These are phyloP conservation scores for Quercus bicolor DNA, from an alignment of 306 rosid species.

Conservation along the genomic window DNA sequence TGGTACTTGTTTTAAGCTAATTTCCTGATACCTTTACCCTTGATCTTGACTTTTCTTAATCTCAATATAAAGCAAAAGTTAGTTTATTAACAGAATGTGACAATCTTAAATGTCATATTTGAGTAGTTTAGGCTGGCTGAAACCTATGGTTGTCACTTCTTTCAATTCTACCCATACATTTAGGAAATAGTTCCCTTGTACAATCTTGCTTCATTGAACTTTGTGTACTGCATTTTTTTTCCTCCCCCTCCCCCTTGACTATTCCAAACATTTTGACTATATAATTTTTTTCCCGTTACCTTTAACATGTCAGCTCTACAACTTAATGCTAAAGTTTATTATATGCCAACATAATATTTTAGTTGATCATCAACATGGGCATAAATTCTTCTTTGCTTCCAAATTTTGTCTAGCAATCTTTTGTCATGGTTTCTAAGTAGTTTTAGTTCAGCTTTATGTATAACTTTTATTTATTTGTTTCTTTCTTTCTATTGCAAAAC, in stretches of 20 bases:
- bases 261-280: no score
- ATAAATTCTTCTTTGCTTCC: no score
- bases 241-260: not conserved
- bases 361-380: no score
- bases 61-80: not conserved
- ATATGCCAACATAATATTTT: no score
- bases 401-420: no score
- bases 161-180: not conserved
- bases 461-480: no score
- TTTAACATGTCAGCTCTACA: no score
- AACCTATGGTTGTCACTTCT: not conserved
- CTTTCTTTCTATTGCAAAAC: no score
- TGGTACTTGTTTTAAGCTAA: slow-evolving; percentile 40
- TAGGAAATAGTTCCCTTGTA: not conserved
- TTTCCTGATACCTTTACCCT: not conserved
- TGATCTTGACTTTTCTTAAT: not conserved
- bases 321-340: no score
- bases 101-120: not conserved
- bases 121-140: not conserved
- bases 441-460: no score
- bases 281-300: no score
- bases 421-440: no score
- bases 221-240: not conserved
- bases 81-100: not conserved
- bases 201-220: not conserved